A percentile compares a stretch with the other conserved stretches of the same genome.
Evolutionary conservation across 352 stramenopile genomes (phyloP).

Genomic region (Achlya hypogyna): DNA sequence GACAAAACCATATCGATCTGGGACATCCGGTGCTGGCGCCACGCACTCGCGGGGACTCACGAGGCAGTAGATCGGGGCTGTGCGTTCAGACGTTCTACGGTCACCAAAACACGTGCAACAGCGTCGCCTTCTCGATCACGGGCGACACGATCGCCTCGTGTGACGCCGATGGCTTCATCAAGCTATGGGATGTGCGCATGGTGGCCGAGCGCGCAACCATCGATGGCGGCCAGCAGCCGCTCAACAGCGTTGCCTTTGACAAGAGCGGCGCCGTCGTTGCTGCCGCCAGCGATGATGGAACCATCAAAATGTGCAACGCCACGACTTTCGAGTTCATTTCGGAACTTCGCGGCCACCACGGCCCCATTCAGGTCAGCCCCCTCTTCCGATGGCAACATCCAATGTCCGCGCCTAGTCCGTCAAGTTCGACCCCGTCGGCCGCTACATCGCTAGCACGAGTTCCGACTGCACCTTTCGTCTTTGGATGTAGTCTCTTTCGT

Average conservation of each 20-base stretch:
- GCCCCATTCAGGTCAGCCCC: conserved; percentile 83
- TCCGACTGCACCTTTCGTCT: conserved; percentile 91
- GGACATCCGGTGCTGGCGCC: conserved; percentile 87
- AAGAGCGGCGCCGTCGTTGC: conserved; percentile 76
- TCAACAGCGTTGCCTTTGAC: conserved; percentile 89
- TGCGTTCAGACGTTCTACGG: conserved; percentile 93
- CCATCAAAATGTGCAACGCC: conserved; percentile 84
- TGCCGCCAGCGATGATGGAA: conserved; percentile 85
- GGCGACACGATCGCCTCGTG: conserved; percentile 88
- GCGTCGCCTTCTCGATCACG: conserved; percentile 72
- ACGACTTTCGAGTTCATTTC: conserved; percentile 50
- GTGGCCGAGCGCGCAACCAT: conserved; percentile 85
- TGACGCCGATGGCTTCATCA: conserved; percentile 91
- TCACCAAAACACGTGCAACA: conserved; percentile 91
- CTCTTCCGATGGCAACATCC: conserved; percentile 15
- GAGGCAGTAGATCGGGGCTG: conserved; percentile 49
- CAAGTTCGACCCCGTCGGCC: conserved; percentile 82
- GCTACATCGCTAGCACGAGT: conserved; percentile 84
- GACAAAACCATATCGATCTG: conserved; percentile 95
- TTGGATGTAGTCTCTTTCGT: conserved; percentile 44
- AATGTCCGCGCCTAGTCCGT: conserved; percentile 50
- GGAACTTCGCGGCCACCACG: conserved; percentile 87
- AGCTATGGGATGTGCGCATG: conserved; percentile 94
- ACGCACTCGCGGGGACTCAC: no score
- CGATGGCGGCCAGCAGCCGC: conserved; percentile 76